Evolutionary conservation across 176 grass and related monocot genomes (phyloP), one percentile per base, ranked within the genome.

Genomic region (Oryza brachyantha): DNA sequence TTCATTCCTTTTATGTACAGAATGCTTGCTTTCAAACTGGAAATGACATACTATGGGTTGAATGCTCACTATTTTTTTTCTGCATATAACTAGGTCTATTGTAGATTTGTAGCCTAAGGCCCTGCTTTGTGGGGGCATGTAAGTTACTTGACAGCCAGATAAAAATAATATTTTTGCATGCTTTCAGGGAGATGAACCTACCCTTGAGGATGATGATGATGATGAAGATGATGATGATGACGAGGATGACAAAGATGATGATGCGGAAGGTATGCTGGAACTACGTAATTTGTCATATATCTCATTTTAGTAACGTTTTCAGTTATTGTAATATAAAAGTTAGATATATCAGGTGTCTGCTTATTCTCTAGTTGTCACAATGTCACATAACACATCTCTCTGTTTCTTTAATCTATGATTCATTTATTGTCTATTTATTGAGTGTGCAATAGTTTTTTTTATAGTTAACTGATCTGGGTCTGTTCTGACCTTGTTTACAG

Each of bases 141-240:
- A 57, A 58, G 36, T 28, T 71, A 13, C 17, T 43, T 34, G 8
- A 71, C 0, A 0, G 7, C 71, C 27, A 71, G 57, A 14, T 45
- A 71, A 71, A 71, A 21, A 24, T 45, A 12, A 22, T 45, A 1
- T 2, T 58, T 31, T 37, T 82, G 68, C 59, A 34, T 27, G 35
- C n/a, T 41, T 46, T 65, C 63, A 81, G 77, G 45, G 27, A 61
- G 84, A 81, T 81, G 84, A 81, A n/a, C 84, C 77, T 61, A 66
- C 70, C 22, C 7, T 86, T 61, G 77, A 86, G 64, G 84, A 86
- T 69, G 84, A 86, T 1, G 84, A 81, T 12, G 76, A 85, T 2
- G 77, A 68, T 0, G 45, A 79, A 1, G 75, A 85, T 0, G 66
- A 84, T 5, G 55, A 66, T 0, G 84, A 79, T 0, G 76, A 85